phyloP scores from a whole-genome alignment of 1,139 yeast species.

The Tardiomyces depauwii region DNA sequence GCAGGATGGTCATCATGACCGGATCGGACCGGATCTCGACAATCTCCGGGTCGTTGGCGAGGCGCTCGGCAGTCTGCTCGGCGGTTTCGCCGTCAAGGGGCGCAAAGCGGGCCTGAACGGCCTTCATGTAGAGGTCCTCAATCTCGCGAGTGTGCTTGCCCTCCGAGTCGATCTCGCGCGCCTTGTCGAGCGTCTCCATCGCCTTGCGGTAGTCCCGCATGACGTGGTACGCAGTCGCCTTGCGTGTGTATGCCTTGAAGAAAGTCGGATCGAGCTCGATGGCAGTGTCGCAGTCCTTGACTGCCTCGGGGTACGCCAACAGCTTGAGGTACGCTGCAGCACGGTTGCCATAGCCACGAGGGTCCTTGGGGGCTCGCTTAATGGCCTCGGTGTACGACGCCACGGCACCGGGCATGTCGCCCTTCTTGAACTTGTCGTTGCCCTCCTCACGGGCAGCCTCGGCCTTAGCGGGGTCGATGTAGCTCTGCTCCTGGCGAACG shows the following conservation, averaged over 20 bases:
- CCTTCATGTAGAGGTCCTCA: slow-evolving; percentile 71
- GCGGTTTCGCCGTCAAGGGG: slow-evolving; percentile 85
- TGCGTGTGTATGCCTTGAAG: slow-evolving; percentile 91
- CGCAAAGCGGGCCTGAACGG: slow-evolving; percentile 66
- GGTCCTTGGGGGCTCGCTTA: slow-evolving; percentile 92
- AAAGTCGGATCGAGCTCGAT: slow-evolving; percentile 79
- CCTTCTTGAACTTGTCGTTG: slow-evolving; percentile 76
- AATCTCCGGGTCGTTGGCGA: slow-evolving; percentile 87
- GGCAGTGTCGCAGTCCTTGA: slow-evolving; percentile 84
- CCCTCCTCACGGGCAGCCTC: slow-evolving; percentile 94
- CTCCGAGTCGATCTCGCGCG: slow-evolving; percentile 64
- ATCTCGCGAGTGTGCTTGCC: slow-evolving; percentile 61
- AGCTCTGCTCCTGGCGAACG: slow-evolving; percentile 61
- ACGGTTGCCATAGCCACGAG: slow-evolving; percentile 94
- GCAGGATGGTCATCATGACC: slow-evolving; percentile 89
- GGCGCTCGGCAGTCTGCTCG: slow-evolving; percentile 89
- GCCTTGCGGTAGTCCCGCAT: slow-evolving; percentile 80
- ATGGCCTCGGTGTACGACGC: slow-evolving; percentile 92
- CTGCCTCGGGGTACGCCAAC: slow-evolving; percentile 95
- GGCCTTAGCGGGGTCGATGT: slow-evolving; percentile 83
- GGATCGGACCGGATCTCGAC: slow-evolving; percentile 89
- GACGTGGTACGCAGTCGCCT: slow-evolving; percentile 89
- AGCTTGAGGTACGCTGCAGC: slow-evolving; percentile 94
- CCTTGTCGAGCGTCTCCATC: slow-evolving; percentile 69
- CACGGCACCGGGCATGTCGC: slow-evolving; percentile 96